These are phyloP conservation scores for Ceratopteris richardii DNA, from an alignment of 75 land plant species.

Conservation along the genomic window DNA sequence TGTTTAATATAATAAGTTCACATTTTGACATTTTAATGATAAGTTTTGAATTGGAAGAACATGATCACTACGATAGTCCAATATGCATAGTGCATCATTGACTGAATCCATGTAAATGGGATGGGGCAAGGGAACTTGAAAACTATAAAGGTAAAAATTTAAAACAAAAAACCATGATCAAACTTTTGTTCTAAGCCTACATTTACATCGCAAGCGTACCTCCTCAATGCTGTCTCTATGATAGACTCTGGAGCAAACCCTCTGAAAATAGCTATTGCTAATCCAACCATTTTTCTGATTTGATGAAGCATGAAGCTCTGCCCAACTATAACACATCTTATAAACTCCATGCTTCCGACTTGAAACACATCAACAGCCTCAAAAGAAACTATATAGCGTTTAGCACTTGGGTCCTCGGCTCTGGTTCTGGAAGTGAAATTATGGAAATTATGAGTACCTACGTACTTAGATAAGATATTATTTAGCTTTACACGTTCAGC, in stretches of 20 bases:
- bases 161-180: too few relatives aligned
- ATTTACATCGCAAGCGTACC: too few relatives aligned
- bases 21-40: too few relatives aligned
- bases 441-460: conserved; percentile 89
- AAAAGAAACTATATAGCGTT: conserved; percentile 75
- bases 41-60: too few relatives aligned
- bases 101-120: too few relatives aligned
- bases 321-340: conserved; percentile 79
- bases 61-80: too few relatives aligned
- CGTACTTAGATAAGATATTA: conserved; percentile 44
- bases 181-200: too few relatives aligned
- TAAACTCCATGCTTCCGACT: conserved; percentile 68
- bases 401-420: conserved; percentile 84
- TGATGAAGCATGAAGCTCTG: conserved; percentile 99
- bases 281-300: conserved; percentile 90
- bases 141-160: too few relatives aligned
- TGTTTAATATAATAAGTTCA: too few relatives aligned
- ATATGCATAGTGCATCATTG: too few relatives aligned
- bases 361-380: conserved; percentile 40
- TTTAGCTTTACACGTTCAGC: conserved; percentile 55
- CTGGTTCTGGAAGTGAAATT: conserved; percentile 80
- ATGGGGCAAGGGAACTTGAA: too few relatives aligned
- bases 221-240: conserved; percentile 47
- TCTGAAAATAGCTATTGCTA: conserved; percentile 87
- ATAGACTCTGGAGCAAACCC: conserved; percentile 76